phyloP scores from a whole-genome alignment of 2,329 filamentous ascomycete genomes.

The Cercospora berteroae region DNA sequence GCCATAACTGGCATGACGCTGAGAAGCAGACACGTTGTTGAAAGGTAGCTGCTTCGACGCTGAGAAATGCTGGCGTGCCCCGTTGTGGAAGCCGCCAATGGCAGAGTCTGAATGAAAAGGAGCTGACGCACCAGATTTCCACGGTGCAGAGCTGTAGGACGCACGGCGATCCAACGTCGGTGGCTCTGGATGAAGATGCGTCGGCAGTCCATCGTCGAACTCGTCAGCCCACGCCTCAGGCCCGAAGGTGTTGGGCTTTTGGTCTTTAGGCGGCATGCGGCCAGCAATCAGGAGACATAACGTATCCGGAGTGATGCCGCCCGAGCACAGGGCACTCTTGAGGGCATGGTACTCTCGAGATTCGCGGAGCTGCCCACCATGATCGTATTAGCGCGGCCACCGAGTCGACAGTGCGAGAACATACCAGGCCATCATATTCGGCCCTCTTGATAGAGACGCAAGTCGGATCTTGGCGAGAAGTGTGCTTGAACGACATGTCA shows the following conservation, averaged over 20 bases:
- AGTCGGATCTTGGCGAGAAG: slow-evolving; percentile 25
- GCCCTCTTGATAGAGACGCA: slow-evolving; percentile 56
- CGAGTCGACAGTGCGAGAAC: slow-evolving; percentile 19
- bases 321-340: slow-evolving; percentile 50
- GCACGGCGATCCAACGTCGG: background rate
- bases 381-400: background rate
- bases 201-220: slow-evolving; percentile 12
- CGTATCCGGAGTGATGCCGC: slow-evolving; percentile 51
- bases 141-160: slow-evolving; percentile 12
- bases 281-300: slow-evolving; percentile 48
- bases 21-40: slow-evolving; percentile 12
- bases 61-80: background rate
- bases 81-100: slow-evolving; percentile 16
- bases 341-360: slow-evolving; percentile 56
- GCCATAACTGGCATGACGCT: slow-evolving; percentile 26
- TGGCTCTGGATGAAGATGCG: slow-evolving; percentile 1
- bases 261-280: slow-evolving; percentile 19
- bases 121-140: slow-evolving; percentile 14
- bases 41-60: slow-evolving; percentile 6
- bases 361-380: slow-evolving; percentile 36
- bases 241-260: background rate
- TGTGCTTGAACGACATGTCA: slow-evolving; percentile 29
- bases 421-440: slow-evolving; percentile 62
- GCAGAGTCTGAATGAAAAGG: slow-evolving; percentile 21
- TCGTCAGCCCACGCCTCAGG: slow-evolving; percentile 29